Evolutionary conservation across 1,284 basidiomycete species (phyloP).

Genomic region (Malassezia sp.): DNA sequence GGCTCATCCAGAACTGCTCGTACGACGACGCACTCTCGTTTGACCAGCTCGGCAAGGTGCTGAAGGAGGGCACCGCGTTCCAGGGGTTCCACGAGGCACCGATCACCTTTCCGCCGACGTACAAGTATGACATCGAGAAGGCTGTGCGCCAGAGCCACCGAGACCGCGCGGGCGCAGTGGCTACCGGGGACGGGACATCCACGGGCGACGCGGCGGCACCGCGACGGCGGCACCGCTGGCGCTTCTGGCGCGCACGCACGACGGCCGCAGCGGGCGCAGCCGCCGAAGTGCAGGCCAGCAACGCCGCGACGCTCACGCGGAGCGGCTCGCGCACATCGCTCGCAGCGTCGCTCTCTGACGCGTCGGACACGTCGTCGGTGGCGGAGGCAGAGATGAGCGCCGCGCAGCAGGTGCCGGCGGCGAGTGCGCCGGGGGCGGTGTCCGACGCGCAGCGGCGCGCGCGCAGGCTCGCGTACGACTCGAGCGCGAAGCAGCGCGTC

Average conservation of each 20-base stretch:
- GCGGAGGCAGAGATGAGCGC: neutral
- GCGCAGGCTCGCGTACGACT: slow-evolving; percentile 50
- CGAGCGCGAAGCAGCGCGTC: slow-evolving; percentile 51
- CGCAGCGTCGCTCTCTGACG: neutral
- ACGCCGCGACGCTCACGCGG: neutral
- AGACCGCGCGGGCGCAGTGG: no score
- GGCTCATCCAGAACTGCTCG: slow-evolving; percentile 51
- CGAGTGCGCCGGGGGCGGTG: no score
- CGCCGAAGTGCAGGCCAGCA: neutral
- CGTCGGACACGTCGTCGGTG: slow-evolving; percentile 7
- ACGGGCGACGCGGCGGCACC: no score
- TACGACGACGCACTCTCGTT: slow-evolving; percentile 53
- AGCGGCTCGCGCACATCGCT: neutral
- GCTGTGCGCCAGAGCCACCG: slow-evolving; percentile 19
- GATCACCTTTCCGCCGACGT: slow-evolving; percentile 51
- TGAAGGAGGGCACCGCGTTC: slow-evolving; percentile 53
- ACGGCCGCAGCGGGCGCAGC: no score
- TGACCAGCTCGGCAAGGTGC: slow-evolving; percentile 64
- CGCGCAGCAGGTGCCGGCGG: no score
- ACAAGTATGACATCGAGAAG: slow-evolving; percentile 65
- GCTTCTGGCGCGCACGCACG: no score
- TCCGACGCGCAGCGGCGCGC: neutral
- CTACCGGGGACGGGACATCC: no score
- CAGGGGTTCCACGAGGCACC: slow-evolving; percentile 55
- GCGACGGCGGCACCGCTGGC: no score